Evolutionary conservation across 2,329 filamentous ascomycete species (phyloP), one percentile per base, ranked within the genome.

Genomic region (Lasiodiplodia sp.): DNA sequence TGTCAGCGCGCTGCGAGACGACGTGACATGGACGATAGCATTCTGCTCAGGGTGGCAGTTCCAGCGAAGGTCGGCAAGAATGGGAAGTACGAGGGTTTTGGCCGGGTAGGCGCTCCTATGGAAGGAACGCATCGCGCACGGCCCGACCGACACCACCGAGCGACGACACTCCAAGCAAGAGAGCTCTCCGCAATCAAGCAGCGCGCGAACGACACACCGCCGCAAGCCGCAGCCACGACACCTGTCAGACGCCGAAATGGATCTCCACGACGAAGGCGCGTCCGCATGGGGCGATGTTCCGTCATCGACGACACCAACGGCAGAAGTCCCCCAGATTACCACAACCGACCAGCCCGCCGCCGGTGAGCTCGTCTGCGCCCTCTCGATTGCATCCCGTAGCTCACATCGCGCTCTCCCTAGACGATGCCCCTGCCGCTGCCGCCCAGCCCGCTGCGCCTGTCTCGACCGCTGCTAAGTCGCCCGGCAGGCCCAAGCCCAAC

Each of bases 201-300:
- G 31, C 31, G 31, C 31, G 31, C 31, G 31, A 34, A 34, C 31
- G 31, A 34, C 31, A 34, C 31, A 34, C 31, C 31, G 31, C 31
- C 31, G 31, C 31, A 34, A 34, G 31, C 31, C 31, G 31, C 31
- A 34, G 31, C 31, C 31, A 34, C 31, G 31, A 34, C 8, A 34
- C 31, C 31, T 34, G 31, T 34, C 8, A 34, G 1, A 34, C 23
- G n/a, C 66, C 34, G 40, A 68, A 47, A 81, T 82, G 79, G 79
- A 82, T 76, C 78, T 81, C 71, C 79, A 79, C 73, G 78, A 81
- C 68, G 79, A 80, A 74, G 79, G 76, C 68, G 78, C 74, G 73
- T 81, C 79, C 67, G 79, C 80, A 38, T 82, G 80, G 80, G 80
- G 79, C 73, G 80, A 85, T 73, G 83, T 84, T 71, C 83, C 82